These are phyloP conservation scores for Leccinum subgranulosum DNA, from an alignment of 768 basidiomycete genomes.

Conservation along the genomic window DNA sequence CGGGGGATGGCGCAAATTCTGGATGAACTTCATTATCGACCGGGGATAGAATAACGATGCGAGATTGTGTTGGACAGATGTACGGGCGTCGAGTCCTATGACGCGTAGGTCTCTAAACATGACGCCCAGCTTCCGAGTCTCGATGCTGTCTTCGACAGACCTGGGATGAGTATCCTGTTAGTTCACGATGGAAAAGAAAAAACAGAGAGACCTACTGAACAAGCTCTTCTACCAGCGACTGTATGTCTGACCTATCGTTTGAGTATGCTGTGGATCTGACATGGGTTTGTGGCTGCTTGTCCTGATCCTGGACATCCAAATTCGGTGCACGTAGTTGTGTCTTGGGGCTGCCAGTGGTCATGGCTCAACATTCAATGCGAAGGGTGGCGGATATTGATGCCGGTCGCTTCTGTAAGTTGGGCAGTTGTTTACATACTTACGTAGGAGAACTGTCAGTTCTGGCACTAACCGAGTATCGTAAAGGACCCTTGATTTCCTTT, in stretches of 20 bases:
- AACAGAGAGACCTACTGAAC: too few relatives aligned
- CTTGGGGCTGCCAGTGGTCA: too few relatives aligned
- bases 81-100: conserved; percentile 43
- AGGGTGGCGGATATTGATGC: too few relatives aligned
- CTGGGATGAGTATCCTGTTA: conserved; percentile 19
- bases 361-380: too few relatives aligned
- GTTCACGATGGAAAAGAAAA: background rate
- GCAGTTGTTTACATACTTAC: too few relatives aligned
- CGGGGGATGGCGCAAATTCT: conserved; percentile 49
- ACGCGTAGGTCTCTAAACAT: conserved; percentile 51
- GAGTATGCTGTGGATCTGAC: background rate
- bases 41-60: conserved; percentile 31
- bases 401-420: too few relatives aligned
- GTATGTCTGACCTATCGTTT: conserved; percentile 6
- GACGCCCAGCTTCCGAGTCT: conserved; percentile 45
- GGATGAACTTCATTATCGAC: conserved; percentile 37
- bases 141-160: conserved; percentile 30
- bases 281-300: background rate
- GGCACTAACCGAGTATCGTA: too few relatives aligned
- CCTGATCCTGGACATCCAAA: background rate
- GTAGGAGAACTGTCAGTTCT: too few relatives aligned
- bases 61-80: conserved; percentile 48
- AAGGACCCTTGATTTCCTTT: too few relatives aligned
- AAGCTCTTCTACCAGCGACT: conserved; percentile 15
- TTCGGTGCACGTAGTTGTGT: background rate